phyloP scores from a whole-genome alignment of 768 basidiomycete genomes.

The Serpula lacrymans region DNA sequence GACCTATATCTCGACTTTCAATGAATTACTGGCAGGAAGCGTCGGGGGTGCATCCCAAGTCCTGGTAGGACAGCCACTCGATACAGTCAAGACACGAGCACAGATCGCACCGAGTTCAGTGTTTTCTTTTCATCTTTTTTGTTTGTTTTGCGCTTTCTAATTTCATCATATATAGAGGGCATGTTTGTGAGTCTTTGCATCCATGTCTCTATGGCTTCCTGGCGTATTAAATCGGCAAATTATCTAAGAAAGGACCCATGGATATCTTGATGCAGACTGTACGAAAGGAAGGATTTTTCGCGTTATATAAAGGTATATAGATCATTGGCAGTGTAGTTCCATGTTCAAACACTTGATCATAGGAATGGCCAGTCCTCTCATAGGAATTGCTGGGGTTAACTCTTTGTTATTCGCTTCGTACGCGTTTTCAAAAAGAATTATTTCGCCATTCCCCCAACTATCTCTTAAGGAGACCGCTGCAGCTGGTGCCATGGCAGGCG shows the following conservation, averaged over 20 bases:
- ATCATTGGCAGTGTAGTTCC: neutral
- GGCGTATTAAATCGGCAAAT: conserved; percentile 1
- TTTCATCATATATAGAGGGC: conserved; percentile 46
- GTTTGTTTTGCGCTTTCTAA: conserved; percentile 6
- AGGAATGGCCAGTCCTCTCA: conserved; percentile 89
- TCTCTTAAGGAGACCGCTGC: conserved; percentile 75
- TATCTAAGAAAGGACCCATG: conserved; percentile 83
- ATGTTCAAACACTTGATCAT: neutral
- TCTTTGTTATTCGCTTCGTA: conserved; percentile 93
- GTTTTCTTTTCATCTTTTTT: conserved; percentile 19
- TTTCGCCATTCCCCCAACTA: conserved; percentile 87
- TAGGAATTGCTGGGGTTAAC: conserved; percentile 95
- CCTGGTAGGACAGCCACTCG: conserved; percentile 88
- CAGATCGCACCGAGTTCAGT: conserved; percentile 84
- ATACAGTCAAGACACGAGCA: conserved; percentile 85
- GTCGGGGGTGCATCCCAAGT: conserved; percentile 94
- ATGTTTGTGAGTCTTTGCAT: conserved; percentile 75
- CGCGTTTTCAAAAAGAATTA: conserved; percentile 70
- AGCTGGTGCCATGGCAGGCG: conserved; percentile 92
- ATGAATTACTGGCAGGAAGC: conserved; percentile 85
- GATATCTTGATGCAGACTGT: conserved; percentile 84
- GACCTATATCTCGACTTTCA: conserved; percentile 52
- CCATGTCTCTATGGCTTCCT: neutral
- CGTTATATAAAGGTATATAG: conserved; percentile 84
- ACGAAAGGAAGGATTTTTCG: conserved; percentile 85